phyloP scores from a whole-genome alignment of 345 rosid species.

The Mercurialis annua region DNA sequence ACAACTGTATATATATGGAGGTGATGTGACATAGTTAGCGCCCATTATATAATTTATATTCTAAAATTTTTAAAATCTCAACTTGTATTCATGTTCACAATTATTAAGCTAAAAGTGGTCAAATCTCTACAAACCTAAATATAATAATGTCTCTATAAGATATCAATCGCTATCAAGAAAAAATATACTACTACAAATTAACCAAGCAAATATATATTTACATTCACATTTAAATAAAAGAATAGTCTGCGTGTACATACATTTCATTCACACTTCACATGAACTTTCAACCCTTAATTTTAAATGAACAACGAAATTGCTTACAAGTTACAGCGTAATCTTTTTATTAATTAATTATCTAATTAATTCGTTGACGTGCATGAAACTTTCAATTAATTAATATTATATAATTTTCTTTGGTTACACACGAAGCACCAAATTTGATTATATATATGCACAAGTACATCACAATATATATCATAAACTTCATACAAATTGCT shows the following conservation, averaged over 20 bases:
- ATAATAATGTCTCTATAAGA: background rate
- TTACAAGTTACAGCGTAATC: background rate
- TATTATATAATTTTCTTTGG: no score
- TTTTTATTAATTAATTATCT: background rate
- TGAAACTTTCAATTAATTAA: background rate
- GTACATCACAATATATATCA: background rate
- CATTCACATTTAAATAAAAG: no score
- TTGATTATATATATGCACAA: background rate
- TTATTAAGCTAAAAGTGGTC: background rate
- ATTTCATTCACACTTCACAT: background rate
- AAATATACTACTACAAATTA: no score
- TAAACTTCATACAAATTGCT: background rate
- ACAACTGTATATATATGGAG: no score
- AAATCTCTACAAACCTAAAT: background rate
- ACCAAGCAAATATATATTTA: background rate
- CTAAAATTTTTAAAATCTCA: no score
- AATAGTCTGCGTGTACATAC: no score
- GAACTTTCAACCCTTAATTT: background rate
- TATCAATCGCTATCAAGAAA: background rate
- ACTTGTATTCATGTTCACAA: background rate
- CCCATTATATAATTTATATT: no score
- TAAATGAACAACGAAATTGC: background rate
- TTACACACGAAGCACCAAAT: no score
- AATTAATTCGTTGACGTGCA: background rate
- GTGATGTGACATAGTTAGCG: no score